phyloP scores from a whole-genome alignment of 768 basidiomycete species.

The Tubosaeta sp. region DNA sequence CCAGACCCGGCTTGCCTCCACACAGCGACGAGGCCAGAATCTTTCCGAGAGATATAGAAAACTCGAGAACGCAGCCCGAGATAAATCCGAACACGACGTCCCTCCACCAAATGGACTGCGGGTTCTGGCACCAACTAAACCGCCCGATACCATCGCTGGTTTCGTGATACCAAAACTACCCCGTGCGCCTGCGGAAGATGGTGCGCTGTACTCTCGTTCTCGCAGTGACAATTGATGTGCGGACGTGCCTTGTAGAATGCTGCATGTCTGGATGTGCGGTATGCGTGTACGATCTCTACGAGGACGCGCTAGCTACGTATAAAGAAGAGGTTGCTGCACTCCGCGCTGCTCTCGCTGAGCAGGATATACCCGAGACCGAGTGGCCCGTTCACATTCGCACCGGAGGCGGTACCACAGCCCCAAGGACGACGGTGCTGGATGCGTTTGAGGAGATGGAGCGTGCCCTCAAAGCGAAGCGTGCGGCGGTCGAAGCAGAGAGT shows the following conservation, averaged over 20 bases:
- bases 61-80: conserved; percentile 52
- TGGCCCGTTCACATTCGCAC: conserved; percentile 61
- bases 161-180: conserved; percentile 59
- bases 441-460: conserved; percentile 75
- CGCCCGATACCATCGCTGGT: conserved; percentile 18
- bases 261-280: conserved; percentile 94
- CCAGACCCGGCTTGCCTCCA: conserved; percentile 8
- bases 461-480: conserved; percentile 45
- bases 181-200: conserved; percentile 60
- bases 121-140: not conserved
- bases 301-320: conserved; percentile 66
- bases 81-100: conserved; percentile 34
- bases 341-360: conserved; percentile 43
- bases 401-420: not conserved
- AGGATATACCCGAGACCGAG: conserved; percentile 48
- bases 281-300: conserved; percentile 88
- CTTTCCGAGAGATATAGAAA: conserved; percentile 51
- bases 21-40: conserved; percentile 48
- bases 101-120: not conserved
- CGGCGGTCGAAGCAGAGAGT: conserved; percentile 35
- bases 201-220: conserved; percentile 29
- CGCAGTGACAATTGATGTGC: not conserved
- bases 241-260: conserved; percentile 57
- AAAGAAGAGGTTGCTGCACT: conserved; percentile 49
- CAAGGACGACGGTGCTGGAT: conserved; percentile 37